These are phyloP conservation scores for Ramalina intermedia DNA, from an alignment of 495 filamentous ascomycete genomes.

Conservation along the genomic window DNA sequence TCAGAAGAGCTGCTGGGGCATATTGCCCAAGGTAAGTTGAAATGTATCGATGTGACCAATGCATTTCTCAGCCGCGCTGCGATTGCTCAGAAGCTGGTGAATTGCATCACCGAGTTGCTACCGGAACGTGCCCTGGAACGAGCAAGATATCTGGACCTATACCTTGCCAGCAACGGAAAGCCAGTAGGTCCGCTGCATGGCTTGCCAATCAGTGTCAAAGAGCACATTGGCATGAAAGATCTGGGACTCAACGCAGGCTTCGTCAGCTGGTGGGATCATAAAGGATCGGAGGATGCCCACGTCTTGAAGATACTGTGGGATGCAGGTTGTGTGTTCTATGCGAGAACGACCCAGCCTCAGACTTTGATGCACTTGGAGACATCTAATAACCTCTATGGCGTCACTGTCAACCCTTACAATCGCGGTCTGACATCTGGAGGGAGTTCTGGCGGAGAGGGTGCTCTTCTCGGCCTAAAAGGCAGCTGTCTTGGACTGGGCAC, in stretches of 20 bases:
- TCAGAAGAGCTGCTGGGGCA: slow-evolving; percentile 21
- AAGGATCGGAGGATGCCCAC: slow-evolving; percentile 12
- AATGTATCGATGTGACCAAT: slow-evolving; percentile 24
- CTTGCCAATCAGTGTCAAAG: slow-evolving; percentile 30
- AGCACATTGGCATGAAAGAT: slow-evolving; percentile 17
- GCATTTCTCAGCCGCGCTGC: slow-evolving; percentile 33
- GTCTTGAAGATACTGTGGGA: slow-evolving; percentile 23
- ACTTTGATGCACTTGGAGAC: slow-evolving; percentile 39
- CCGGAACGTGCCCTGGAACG: slow-evolving; percentile 19
- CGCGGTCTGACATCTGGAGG: slow-evolving; percentile 35
- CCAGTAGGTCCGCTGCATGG: slow-evolving; percentile 28
- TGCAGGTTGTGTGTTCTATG: slow-evolving; percentile 36
- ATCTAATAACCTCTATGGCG: slow-evolving; percentile 40
- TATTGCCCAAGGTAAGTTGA: slow-evolving; percentile 22
- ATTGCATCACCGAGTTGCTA: slow-evolving; percentile 26
- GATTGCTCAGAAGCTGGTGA: slow-evolving; percentile 29
- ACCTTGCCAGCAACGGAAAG: slow-evolving; percentile 14
- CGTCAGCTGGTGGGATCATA: slow-evolving; percentile 15
- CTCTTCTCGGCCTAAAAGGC: slow-evolving; percentile 23
- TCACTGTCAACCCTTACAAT: slow-evolving; percentile 38
- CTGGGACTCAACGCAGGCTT: slow-evolving; percentile 14
- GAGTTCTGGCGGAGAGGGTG: slow-evolving; percentile 44
- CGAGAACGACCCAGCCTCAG: slow-evolving; percentile 43
- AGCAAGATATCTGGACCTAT: slow-evolving; percentile 22
- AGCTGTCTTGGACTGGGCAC: slow-evolving; percentile 26